Base-by-base conservation (phyloP, 176 grass and related monocot genomes). In the Hsuehochloa calcarea region DNA sequence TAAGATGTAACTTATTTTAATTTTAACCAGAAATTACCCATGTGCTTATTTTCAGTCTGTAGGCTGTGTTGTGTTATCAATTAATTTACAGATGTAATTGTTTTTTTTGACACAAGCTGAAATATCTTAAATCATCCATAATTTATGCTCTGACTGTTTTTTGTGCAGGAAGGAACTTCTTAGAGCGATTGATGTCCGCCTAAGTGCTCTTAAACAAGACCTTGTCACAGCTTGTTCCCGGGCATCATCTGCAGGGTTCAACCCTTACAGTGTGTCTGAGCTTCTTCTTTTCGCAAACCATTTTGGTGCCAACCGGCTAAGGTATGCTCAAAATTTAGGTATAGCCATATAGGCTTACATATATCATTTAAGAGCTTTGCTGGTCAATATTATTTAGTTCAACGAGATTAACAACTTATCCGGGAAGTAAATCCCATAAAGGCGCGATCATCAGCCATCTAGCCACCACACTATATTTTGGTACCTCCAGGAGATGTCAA, bases 181-280 rank as follows among this genome's bases (percentile, higher is more conserved):
- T 81, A 90, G 82, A 74, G 95, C 95, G 8, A 97, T 97, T 68
- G 95, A 97, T 84, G 89, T 97, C 82, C 93, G 95, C 47, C 84
- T 97, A 63, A 92, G 79, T 69, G 89, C 90, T 78, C 89, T 97
- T 75, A 93, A 97, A 81, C 92, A 97, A 88, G 93, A 97, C 70
- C 84, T 97, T 64, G 85, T 77, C 29, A 90, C 76, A 58, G 89
- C 95, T 79, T 97, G 92, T 91, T 84, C 87, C 65, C 89, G 91
- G 40, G 93, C 95, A 78, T 91, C 95, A 26, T 93, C 95, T 56
- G 93, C 89, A 72, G 95, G 95, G 29, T 97, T 97, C 66, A 91
- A 86, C 39, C 85, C 82, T 14, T 77, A 83, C 10, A 97, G 69
- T 72, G 89, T 95, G 34, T 90, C 89, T 20, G 89, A 97, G 58